A percentile compares a stretch with the other conserved stretches of the same genome.
phyloP scores from a whole-genome alignment of 163 green algal species.

The Scenedesmus sp. region DNA sequence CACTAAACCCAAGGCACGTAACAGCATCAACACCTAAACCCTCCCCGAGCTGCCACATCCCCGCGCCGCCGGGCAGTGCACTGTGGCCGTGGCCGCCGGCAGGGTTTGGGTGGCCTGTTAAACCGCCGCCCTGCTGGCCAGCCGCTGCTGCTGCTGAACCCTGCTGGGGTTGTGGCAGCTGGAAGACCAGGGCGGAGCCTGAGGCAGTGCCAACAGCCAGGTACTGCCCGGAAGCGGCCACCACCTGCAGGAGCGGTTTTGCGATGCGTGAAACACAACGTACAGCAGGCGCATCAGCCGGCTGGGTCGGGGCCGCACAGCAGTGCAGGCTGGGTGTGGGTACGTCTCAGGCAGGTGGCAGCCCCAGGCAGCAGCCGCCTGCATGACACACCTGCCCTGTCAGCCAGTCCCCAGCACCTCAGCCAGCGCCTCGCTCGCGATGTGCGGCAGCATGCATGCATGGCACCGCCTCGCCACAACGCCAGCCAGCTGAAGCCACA shows the following conservation, averaged over 20 bases:
- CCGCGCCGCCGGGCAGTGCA: constrained; percentile 18
- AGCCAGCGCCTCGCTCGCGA: neutral
- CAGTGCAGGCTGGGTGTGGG: too few species aligned
- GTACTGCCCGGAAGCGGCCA: constrained; percentile 60
- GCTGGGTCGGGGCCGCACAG: too few species aligned
- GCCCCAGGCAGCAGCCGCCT: neutral
- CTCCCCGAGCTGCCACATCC: constrained; percentile 32
- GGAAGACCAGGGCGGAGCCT: constrained; percentile 61
- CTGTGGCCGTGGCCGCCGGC: neutral
- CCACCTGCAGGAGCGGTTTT: constrained; percentile 46
- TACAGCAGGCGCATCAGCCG: neutral
- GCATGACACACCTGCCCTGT: neutral
- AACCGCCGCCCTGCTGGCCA: neutral
- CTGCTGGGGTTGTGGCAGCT: constrained; percentile 56
- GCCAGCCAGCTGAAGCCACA: too few species aligned
- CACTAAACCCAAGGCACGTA: constrained; percentile 62
- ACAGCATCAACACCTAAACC: constrained; percentile 56
- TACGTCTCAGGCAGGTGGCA: too few species aligned
- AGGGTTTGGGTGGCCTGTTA: constrained; percentile 27
- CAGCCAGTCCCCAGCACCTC: neutral
- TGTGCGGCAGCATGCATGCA: too few species aligned
- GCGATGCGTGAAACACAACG: too few species aligned
- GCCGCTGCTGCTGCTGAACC: constrained; percentile 24
- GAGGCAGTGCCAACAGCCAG: constrained; percentile 71
- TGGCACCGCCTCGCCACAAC: too few species aligned